phyloP scores from a whole-genome alignment of 1,284 basidiomycete genomes.

The Termitomyces sp. region DNA sequence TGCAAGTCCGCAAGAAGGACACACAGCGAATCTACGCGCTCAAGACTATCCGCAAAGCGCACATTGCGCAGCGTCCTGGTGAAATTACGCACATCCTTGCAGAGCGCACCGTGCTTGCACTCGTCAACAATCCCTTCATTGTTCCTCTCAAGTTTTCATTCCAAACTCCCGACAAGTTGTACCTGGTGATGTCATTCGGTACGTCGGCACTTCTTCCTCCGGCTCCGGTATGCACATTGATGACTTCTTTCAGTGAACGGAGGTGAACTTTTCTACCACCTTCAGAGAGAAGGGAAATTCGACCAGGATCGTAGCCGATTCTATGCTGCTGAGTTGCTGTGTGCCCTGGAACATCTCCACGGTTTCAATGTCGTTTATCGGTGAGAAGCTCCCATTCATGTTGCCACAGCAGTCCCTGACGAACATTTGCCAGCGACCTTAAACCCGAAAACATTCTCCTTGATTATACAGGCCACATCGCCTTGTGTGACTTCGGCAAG shows the following conservation, averaged over 20 bases:
- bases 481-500: conserved; percentile 91
- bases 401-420: conserved; percentile 1
- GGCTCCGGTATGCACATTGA: not conserved
- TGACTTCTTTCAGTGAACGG: conserved; percentile 70
- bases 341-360: conserved; percentile 94
- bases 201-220: conserved; percentile 21
- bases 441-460: conserved; percentile 98
- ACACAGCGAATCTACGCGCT: conserved; percentile 97
- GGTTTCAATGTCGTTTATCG: conserved; percentile 98
- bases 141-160: conserved; percentile 99
- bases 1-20: conserved; percentile 99
- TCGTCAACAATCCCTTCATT: conserved; percentile 99
- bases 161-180: conserved; percentile 97
- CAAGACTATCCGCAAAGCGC: conserved; percentile 98
- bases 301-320: conserved; percentile 91
- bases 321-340: conserved; percentile 93
- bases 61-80: conserved; percentile 92
- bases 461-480: conserved; percentile 97
- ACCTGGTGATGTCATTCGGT: conserved; percentile 95
- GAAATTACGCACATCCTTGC: conserved; percentile 99
- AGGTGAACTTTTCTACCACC: conserved; percentile 96
- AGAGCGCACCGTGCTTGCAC: conserved; percentile 92
- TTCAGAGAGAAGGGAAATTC: conserved; percentile 96
- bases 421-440: conserved; percentile 59
- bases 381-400: conserved; percentile 33